These are phyloP conservation scores for Cryphonectria naterciae DNA, from an alignment of 2,329 filamentous ascomycete genomes.

Conservation along the genomic window DNA sequence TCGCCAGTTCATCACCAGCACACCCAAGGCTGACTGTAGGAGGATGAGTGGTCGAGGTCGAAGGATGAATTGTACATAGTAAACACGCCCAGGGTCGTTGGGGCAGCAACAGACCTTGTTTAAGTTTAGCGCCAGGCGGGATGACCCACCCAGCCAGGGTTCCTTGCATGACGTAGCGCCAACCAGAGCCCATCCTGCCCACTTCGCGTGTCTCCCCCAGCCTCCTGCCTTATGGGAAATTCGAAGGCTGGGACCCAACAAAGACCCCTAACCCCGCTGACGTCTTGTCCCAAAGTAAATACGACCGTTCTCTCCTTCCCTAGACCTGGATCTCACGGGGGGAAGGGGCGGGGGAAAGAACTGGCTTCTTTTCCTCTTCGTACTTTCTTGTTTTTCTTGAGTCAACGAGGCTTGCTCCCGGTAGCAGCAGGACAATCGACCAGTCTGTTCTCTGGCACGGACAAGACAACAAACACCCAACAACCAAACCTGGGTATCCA, in stretches of 20 bases:
- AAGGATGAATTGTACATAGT: conserved; percentile 5
- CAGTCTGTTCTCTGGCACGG: neutral
- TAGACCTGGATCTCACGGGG: neutral
- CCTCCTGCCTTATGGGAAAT: conserved; percentile 12
- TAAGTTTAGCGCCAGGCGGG: conserved; percentile 19
- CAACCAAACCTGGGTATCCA: neutral
- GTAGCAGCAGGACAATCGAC: neutral
- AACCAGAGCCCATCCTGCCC: conserved; percentile 4
- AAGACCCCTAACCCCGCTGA: conserved; percentile 13
- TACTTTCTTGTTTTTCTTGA: neutral
- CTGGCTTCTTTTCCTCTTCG: neutral
- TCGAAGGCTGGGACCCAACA: conserved; percentile 11
- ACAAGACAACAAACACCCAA: neutral
- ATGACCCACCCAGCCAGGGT: conserved; percentile 17
- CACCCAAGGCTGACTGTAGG: neutral
- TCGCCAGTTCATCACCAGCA: conserved; percentile 2
- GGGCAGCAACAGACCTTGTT: conserved; percentile 19
- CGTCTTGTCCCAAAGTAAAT: conserved; percentile 9
- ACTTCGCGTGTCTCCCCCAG: conserved; percentile 11
- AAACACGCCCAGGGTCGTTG: conserved; percentile 27
- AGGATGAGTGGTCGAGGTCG: neutral
- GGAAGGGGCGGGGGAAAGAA: too few species aligned
- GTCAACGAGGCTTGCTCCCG: neutral
- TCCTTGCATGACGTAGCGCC: conserved; percentile 30
- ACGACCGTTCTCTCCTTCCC: neutral